phyloP scores from a whole-genome alignment of 2,329 filamentous ascomycete species.

The Aspergillus viridinutans region DNA sequence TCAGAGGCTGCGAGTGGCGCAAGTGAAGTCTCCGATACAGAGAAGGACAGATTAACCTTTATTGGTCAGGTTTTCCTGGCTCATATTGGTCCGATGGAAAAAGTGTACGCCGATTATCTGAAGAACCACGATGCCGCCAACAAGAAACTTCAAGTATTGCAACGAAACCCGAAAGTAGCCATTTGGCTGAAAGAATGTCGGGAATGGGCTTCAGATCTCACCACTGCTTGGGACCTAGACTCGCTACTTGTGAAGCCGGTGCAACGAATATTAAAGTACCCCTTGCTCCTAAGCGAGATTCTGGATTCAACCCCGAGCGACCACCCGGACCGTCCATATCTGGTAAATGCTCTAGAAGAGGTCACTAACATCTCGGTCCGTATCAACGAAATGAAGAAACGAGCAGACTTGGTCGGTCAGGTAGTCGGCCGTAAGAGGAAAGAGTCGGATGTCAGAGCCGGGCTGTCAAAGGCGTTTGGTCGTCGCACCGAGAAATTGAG shows the following conservation, averaged over 20 bases:
- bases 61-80: conserved; percentile 58
- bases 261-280: conserved; percentile 91
- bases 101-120: conserved; percentile 61
- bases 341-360: conserved; percentile 71
- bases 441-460: conserved; percentile 80
- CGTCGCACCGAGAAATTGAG: conserved; percentile 83
- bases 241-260: conserved; percentile 96
- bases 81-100: conserved; percentile 57
- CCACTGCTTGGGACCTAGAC: conserved; percentile 89
- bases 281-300: conserved; percentile 75
- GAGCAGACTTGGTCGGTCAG: conserved; percentile 85
- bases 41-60: conserved; percentile 56
- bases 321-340: conserved; percentile 72
- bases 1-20: conserved; percentile 21
- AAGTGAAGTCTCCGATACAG: conserved; percentile 41
- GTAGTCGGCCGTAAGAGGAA: conserved; percentile 82
- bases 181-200: conserved; percentile 94
- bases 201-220: conserved; percentile 85
- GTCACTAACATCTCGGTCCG: conserved; percentile 57
- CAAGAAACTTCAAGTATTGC: conserved; percentile 51
- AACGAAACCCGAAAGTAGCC: conserved; percentile 55
- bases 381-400: conserved; percentile 94
- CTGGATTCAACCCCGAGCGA: conserved; percentile 73
- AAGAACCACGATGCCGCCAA: conserved; percentile 63
- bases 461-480: conserved; percentile 82